Evolutionary conservation across 225 moss, liverwort and hornwort species (phyloP).

Genomic region (Anthoceros angustus): DNA sequence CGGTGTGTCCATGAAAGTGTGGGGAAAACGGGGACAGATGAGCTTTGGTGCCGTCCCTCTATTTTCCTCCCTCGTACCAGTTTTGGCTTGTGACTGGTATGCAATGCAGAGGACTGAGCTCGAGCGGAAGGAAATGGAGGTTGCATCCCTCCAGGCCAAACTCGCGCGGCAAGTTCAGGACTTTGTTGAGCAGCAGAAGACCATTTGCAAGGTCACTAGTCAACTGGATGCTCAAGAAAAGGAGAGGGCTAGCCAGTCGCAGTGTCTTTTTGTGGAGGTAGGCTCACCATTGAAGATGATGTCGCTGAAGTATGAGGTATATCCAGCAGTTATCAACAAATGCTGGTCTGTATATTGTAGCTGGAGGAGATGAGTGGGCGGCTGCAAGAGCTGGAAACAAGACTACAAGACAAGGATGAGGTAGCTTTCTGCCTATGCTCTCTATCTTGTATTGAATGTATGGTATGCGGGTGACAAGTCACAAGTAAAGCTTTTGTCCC

Average conservation of each 20-base stretch:
- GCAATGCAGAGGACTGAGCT: slow-evolving; percentile 32
- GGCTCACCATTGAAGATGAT: not conserved
- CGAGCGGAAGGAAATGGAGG: slow-evolving; percentile 40
- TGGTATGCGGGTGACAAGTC: no score
- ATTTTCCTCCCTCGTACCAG: not conserved
- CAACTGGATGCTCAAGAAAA: slow-evolving; percentile 49
- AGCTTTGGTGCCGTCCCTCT: not conserved
- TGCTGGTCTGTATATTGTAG: slow-evolving; percentile 22
- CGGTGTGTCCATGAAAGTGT: not conserved
- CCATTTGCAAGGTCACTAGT: slow-evolving; percentile 38
- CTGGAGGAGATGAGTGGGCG: slow-evolving; percentile 46
- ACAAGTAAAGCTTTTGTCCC: not conserved
- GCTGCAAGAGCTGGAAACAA: slow-evolving; percentile 55
- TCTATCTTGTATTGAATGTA: no score
- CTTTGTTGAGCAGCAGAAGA: slow-evolving; percentile 67
- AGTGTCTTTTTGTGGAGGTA: slow-evolving; percentile 7
- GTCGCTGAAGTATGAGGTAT: not conserved
- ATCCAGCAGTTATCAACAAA: not conserved
- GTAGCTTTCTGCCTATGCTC: slow-evolving; percentile 8
- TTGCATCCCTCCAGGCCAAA: slow-evolving; percentile 46
- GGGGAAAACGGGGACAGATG: no score
- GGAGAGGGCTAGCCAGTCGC: slow-evolving; percentile 36
- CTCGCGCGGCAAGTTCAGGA: slow-evolving; percentile 63
- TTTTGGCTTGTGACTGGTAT: not conserved
- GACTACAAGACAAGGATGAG: slow-evolving; percentile 62